Base-by-base conservation (phyloP, 805 yeast genomes). In the Phaffomyces thermotolerans region DNA sequence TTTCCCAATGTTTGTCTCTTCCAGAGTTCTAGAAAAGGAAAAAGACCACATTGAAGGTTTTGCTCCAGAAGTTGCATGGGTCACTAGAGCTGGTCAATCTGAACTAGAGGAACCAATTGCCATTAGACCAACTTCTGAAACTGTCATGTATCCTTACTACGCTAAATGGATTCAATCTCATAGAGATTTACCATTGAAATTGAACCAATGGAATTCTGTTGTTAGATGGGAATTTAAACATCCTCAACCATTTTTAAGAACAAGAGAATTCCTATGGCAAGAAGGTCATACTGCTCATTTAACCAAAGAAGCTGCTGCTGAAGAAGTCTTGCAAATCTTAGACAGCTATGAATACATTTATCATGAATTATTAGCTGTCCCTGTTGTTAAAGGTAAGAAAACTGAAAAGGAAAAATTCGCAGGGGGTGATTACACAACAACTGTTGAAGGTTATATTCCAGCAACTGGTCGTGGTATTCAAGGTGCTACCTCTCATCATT, bases 21-120 rank as follows among this genome's bases (percentile, higher is more conserved):
- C 86, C 38, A 78, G 81, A 56, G 99, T 95, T 20, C 73, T 93
- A 58, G 98, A 95, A 71, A 88, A 82, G 71, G 99, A 93, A 73
- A 93, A 93, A 69, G 99, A 93, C 63, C 99, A 93, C 64, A 79
- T 93, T 56, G 99, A 93, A 68, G 99, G 99, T 37, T 93, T 93
- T 65, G 99, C 99, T 38, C 99, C 99, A 23, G 99, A 93, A 69
- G 99, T 93, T 44, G 99, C 99, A 23, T 93, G 99, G 99, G 99
- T 93, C 54, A 93, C 99, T 44, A 80, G 74, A 59, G 99, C 99
- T 43, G 99, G 99, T 58, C 65, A 71, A 29, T 84, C 95, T 30
- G 98, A 93, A 40, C 75, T 93, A 57, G 99, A 95, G 45, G 99
- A 93, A 71, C 98, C 96, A 58, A 88, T 93, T 59, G 99, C 99